Evolutionary conservation across 805 yeast genomes (phyloP).

Genomic region (Pichia rugopelliculosa): DNA sequence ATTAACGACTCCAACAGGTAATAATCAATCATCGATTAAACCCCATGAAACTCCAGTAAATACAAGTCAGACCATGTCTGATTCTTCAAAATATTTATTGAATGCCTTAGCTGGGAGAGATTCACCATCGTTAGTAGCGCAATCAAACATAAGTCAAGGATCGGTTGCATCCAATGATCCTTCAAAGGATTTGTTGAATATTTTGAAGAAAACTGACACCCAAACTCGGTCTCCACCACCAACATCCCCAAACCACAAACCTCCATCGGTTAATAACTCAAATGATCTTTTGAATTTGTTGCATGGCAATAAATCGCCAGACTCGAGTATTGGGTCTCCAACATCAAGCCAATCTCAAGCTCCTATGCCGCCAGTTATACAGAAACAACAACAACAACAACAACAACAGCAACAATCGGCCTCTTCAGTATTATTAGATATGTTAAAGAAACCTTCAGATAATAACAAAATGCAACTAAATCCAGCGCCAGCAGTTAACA

Average conservation of each 20-base stretch:
- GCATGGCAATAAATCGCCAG: neutral
- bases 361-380: no score
- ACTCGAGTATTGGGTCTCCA: neutral
- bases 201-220: slow-evolving; percentile 4
- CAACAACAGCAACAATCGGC: neutral
- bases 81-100: neutral
- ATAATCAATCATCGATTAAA: neutral
- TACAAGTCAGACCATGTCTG: neutral
- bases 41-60: neutral
- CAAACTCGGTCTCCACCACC: neutral
- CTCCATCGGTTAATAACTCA: neutral
- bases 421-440: slow-evolving; percentile 5
- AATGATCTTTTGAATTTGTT: neutral
- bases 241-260: neutral
- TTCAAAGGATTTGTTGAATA: slow-evolving; percentile 2
- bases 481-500: neutral
- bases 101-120: neutral
- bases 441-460: slow-evolving; percentile 7
- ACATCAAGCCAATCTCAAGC: neutral
- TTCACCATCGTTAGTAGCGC: neutral
- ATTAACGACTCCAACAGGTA: neutral
- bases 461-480: neutral
- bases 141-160: neutral
- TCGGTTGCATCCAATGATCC: neutral
- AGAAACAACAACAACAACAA: no score